Evolutionary conservation across 306 rosid genomes (phyloP).

Genomic region (Lupinus albus): DNA sequence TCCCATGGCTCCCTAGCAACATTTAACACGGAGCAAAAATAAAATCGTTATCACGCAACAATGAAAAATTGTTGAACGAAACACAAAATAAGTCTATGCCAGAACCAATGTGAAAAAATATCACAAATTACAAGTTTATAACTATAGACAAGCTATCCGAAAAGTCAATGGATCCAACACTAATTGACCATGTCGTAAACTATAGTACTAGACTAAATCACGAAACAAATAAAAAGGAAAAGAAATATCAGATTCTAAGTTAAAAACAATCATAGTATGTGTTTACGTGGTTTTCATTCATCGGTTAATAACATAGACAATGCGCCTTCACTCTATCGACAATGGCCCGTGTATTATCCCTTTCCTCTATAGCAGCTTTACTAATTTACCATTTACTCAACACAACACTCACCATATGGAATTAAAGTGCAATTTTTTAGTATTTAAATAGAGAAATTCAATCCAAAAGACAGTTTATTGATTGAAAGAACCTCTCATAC

Average conservation of each 20-base stretch:
- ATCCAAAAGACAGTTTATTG: neutral
- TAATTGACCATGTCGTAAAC: neutral
- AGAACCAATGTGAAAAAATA: constrained; percentile 28
- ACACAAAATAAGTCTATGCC: constrained; percentile 11
- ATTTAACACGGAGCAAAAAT: constrained; percentile 31
- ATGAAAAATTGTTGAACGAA: constrained; percentile 16
- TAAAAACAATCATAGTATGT: constrained; percentile 1
- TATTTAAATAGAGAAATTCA: neutral
- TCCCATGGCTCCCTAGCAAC: constrained; percentile 58
- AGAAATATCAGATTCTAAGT: constrained; percentile 26
- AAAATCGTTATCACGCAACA: constrained; percentile 19
- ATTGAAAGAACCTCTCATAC: neutral
- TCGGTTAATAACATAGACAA: neutral
- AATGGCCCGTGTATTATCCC: neutral
- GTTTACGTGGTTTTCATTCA: constrained; percentile 26
- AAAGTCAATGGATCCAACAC: constrained; percentile 2
- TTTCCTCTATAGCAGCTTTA: neutral
- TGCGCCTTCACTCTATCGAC: neutral
- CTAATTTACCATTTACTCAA: neutral
- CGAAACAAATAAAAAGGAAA: neutral
- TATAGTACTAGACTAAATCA: constrained; percentile 6
- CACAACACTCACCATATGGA: no score
- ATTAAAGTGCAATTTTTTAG: neutral
- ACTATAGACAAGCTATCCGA: neutral
- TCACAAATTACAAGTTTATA: constrained; percentile 13